Conservation (phyloP, 306 rosid genomes). For the Coriaria nepalensis region DNA sequence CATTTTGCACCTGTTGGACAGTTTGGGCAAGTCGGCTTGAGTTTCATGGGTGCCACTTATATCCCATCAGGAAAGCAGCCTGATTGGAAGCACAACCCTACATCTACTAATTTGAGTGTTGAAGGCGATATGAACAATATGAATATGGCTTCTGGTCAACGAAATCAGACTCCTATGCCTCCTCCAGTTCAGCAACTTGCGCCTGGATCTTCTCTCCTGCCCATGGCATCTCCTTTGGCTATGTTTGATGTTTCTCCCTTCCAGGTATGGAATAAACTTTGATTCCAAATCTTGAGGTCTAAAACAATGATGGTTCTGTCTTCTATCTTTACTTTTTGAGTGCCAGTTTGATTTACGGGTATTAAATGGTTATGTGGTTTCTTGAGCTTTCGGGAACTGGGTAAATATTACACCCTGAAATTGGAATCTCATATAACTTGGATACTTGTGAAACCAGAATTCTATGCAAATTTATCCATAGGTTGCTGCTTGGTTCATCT, state of each 20-base stretch:
- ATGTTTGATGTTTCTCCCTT: constrained; percentile 91
- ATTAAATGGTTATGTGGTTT: too few species aligned
- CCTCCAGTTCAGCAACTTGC: constrained; percentile 81
- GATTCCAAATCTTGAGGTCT: not conserved
- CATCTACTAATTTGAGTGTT: constrained; percentile 44
- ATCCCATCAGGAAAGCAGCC: constrained; percentile 94
- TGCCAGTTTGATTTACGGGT: too few species aligned
- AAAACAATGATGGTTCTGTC: too few species aligned
- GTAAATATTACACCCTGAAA: too few species aligned
- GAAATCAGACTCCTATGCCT: constrained; percentile 54
- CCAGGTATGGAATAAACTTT: constrained; percentile 43
- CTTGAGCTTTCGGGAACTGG: too few species aligned
- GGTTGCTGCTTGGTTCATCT: not conserved
- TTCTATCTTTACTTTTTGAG: too few species aligned
- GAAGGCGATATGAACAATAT: constrained; percentile 64
- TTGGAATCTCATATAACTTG: too few species aligned
- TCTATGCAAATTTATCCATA: too few species aligned
- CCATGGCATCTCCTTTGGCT: constrained; percentile 81
- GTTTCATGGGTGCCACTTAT: constrained; percentile 95
- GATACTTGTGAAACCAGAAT: too few species aligned
- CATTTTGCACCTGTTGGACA: constrained; percentile 97
- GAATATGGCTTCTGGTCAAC: constrained; percentile 54
- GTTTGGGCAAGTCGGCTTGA: constrained; percentile 92
- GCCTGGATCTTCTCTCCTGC: constrained; percentile 92
- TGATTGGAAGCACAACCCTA: constrained; percentile 87